Percentiles rank a stretch among this genome's conserved stretches.
Evolutionary conservation across 2,329 filamentous ascomycete species (phyloP).

Genomic region (Aureobasidium sp.): DNA sequence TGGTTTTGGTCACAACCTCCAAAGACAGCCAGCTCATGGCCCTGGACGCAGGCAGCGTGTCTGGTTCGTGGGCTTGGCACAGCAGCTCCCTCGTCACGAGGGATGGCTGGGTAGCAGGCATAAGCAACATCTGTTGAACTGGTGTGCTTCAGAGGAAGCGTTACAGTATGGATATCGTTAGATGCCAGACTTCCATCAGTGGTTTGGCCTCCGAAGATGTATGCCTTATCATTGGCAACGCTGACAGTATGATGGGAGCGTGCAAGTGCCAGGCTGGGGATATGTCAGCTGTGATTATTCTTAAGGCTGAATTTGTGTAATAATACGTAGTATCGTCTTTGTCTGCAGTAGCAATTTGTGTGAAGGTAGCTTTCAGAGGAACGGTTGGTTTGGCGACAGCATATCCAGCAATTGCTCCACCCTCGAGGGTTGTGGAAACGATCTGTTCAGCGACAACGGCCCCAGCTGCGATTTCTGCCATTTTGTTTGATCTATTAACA

Average conservation of each 20-base stretch:
- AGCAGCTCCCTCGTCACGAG: constrained; percentile 22
- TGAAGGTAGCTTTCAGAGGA: constrained; percentile 34
- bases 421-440: constrained; percentile 30
- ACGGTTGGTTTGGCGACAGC: constrained; percentile 34
- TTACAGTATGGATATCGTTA: constrained; percentile 35
- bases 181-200: constrained; percentile 27
- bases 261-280: constrained; percentile 19
- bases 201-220: constrained; percentile 36
- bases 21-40: constrained; percentile 31
- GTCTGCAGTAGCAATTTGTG: constrained; percentile 30
- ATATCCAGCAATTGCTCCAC: constrained; percentile 31
- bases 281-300: background rate
- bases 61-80: constrained; percentile 28
- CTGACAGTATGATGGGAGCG: constrained; percentile 29
- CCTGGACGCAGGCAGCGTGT: constrained; percentile 33
- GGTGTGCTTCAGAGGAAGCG: constrained; percentile 20
- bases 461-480: constrained; percentile 33
- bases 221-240: constrained; percentile 32
- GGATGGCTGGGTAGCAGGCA: constrained; percentile 32
- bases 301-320: background rate
- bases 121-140: constrained; percentile 30
- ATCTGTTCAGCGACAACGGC: constrained; percentile 32
- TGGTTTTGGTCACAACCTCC: constrained; percentile 28
- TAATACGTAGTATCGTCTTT: constrained; percentile 24
- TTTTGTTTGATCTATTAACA: constrained; percentile 9